Evolutionary conservation across 495 filamentous ascomycete genomes (phyloP).

Genomic region (Lasiosphaeriaceae sp.): DNA sequence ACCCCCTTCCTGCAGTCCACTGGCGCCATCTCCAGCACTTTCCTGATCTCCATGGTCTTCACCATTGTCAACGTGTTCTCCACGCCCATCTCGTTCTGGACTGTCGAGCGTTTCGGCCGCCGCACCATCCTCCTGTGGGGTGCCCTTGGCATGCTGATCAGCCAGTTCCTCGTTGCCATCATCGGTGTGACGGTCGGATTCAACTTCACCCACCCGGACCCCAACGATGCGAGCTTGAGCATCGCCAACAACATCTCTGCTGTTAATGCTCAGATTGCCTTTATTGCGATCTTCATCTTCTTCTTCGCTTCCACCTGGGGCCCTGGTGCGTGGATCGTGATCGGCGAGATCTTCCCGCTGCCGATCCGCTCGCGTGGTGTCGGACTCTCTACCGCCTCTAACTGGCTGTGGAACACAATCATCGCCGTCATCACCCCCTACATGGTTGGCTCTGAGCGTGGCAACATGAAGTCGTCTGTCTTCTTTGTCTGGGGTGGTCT

Average conservation of each 20-base stretch:
- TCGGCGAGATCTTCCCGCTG: constrained; percentile 84
- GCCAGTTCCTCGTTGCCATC: constrained; percentile 83
- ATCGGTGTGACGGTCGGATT: constrained; percentile 58
- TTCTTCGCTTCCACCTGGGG: constrained; percentile 81
- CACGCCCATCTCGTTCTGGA: constrained; percentile 77
- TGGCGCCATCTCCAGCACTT: constrained; percentile 66
- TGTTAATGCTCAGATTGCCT: constrained; percentile 64
- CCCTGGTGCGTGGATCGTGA: constrained; percentile 76
- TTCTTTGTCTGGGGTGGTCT: constrained; percentile 78
- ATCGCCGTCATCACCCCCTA: constrained; percentile 76
- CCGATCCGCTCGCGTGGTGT: constrained; percentile 80
- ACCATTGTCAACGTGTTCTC: constrained; percentile 82
- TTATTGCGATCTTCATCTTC: constrained; percentile 82
- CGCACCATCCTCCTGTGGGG: constrained; percentile 79
- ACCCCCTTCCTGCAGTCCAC: constrained; percentile 75
- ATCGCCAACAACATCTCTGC: constrained; percentile 54
- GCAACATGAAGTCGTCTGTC: constrained; percentile 66
- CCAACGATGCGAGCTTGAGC: constrained; percentile 9
- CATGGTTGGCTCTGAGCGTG: constrained; percentile 61
- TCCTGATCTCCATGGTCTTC: constrained; percentile 76
- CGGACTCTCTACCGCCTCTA: constrained; percentile 74
- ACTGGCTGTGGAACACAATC: constrained; percentile 85
- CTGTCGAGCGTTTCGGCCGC: constrained; percentile 77
- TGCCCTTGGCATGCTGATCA: constrained; percentile 73
- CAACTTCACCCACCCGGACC: constrained; percentile 33